Conservation (phyloP, 202 grass and related monocot genomes). For the Carex arenaria region DNA sequence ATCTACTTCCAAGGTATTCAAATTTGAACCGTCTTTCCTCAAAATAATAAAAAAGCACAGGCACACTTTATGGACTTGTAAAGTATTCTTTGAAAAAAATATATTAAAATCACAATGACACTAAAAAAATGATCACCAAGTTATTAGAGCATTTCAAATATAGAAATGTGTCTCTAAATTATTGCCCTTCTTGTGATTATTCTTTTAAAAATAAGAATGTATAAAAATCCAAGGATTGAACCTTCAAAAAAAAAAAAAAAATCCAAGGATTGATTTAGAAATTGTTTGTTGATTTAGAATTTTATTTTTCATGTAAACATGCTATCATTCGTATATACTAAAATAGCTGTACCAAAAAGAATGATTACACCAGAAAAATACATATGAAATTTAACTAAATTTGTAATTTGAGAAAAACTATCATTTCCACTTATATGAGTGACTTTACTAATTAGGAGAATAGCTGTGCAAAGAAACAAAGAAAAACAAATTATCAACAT, state of each 20-base stretch:
- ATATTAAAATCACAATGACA: constrained; percentile 5
- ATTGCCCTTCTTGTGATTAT: background rate
- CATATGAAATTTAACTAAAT: background rate
- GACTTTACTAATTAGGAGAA: background rate
- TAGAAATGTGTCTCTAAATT: background rate
- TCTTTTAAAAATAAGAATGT: too few species aligned
- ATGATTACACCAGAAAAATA: background rate
- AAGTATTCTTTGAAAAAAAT: background rate
- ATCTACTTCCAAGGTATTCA: constrained; percentile 9
- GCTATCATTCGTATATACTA: background rate
- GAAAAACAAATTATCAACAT: background rate
- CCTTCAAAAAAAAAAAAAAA: too few species aligned
- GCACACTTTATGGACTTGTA: background rate
- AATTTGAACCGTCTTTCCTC: background rate
- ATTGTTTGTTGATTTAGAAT: background rate
- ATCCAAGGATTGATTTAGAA: too few species aligned
- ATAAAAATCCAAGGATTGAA: too few species aligned
- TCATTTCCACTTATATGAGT: background rate
- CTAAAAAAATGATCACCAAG: background rate
- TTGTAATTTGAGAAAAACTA: background rate
- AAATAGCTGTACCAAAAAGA: background rate
- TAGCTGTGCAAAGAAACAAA: background rate
- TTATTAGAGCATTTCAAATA: background rate
- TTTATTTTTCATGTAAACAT: background rate
- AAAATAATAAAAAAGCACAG: background rate